Evolutionary conservation across 2,329 filamentous ascomycete genomes (phyloP).

Genomic region (Sarocladium kiliense): DNA sequence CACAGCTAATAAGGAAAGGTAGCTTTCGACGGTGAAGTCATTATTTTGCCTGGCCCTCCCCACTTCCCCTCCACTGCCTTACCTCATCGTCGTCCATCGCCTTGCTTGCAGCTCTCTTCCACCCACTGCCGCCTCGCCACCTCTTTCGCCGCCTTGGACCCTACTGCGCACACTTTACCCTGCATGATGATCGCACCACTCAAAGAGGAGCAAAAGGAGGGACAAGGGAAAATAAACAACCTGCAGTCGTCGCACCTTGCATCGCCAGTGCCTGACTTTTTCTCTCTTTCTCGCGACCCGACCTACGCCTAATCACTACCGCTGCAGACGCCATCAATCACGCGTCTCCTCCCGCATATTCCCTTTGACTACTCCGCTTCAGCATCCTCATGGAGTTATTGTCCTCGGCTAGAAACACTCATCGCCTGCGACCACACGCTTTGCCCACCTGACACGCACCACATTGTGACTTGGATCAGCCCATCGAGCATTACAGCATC

Average conservation of each 20-base stretch:
- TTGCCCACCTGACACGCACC: background rate
- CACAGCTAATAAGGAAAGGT: background rate
- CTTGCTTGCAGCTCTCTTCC: background rate
- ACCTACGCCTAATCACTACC: background rate
- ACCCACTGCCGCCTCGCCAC: background rate
- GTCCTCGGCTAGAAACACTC: background rate
- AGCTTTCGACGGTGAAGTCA: conserved; percentile 4
- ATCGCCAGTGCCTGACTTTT: background rate
- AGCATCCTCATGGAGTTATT: conserved; percentile 7
- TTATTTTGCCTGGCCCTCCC: background rate
- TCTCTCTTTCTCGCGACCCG: background rate
- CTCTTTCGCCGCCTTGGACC: background rate
- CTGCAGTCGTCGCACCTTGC: background rate
- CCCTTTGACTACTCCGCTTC: background rate
- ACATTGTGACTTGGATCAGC: background rate
- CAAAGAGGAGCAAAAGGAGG: background rate
- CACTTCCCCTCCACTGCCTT: conserved; percentile 5
- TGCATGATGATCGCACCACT: conserved; percentile 1
- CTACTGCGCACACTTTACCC: background rate
- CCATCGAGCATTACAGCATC: background rate
- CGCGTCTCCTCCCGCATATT: background rate
- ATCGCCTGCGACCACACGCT: conserved; percentile 7
- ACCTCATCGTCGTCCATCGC: background rate
- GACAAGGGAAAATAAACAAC: background rate
- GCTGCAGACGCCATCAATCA: conserved; percentile 5